phyloP scores from a whole-genome alignment of 176 grass and related monocot genomes.

The Alopecurus myosuroides region DNA sequence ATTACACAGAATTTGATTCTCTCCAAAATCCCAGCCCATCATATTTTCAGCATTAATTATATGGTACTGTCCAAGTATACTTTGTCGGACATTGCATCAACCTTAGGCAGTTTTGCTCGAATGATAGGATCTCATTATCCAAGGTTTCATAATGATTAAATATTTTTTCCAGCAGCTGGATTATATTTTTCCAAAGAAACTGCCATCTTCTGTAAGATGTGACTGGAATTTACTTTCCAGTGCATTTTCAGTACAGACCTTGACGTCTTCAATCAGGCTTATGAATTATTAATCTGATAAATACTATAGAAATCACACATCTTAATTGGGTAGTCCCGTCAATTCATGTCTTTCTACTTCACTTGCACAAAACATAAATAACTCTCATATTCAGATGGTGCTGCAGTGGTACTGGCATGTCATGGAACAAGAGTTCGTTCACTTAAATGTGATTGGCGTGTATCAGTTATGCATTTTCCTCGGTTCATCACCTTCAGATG shows the following conservation, averaged over 20 bases:
- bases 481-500: background rate
- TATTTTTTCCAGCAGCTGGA: background rate
- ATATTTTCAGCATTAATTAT: background rate
- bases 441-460: no score
- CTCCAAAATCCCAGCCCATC: background rate
- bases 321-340: background rate
- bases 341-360: background rate
- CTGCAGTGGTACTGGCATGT: background rate
- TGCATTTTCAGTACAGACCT: conserved; percentile 1
- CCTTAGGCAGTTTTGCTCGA: background rate
- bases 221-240: conserved; percentile 1
- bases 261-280: background rate
- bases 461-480: conserved; percentile 1
- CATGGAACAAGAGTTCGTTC: background rate
- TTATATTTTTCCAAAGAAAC: background rate
- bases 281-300: background rate
- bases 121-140: background rate
- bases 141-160: background rate
- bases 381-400: background rate
- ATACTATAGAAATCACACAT: background rate
- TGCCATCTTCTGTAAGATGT: background rate
- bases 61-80: background rate
- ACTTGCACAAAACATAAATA: background rate
- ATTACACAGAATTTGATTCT: background rate
- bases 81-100: background rate